A percentile compares a stretch with the other conserved stretches of the same genome.
Evolutionary conservation across 495 filamentous ascomycete genomes (phyloP).

Genomic region (Lasiosphaeriaceae sp.): DNA sequence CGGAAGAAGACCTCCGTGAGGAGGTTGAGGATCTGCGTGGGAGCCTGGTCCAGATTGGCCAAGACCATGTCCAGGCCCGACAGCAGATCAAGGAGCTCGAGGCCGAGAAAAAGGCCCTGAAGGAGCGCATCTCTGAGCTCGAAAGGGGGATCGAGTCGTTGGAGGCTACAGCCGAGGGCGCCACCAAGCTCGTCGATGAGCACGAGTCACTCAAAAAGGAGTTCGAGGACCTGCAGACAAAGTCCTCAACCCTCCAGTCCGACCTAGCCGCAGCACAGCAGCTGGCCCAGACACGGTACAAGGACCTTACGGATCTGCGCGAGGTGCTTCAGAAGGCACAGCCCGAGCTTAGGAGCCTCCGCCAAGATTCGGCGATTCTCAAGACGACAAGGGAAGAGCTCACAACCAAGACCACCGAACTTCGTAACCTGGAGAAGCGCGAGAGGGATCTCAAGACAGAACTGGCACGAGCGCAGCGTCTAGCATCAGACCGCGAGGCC

Average conservation of each 20-base stretch:
- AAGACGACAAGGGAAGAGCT: constrained; percentile 70
- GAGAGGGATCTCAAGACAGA: constrained; percentile 79
- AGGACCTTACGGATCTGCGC: constrained; percentile 75
- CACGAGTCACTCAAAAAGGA: constrained; percentile 61
- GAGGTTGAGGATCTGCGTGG: constrained; percentile 84
- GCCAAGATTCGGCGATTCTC: constrained; percentile 69
- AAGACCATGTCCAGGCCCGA: constrained; percentile 79
- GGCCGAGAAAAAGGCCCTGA: constrained; percentile 42
- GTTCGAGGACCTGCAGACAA: constrained; percentile 70
- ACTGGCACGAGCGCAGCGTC: constrained; percentile 61
- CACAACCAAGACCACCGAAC: constrained; percentile 58
- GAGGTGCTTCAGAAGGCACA: constrained; percentile 79
- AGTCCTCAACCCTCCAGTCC: constrained; percentile 65
- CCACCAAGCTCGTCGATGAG: constrained; percentile 52
- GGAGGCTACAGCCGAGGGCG: constrained; percentile 27
- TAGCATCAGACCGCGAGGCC: constrained; percentile 64
- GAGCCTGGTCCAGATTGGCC: constrained; percentile 67
- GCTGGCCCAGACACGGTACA: constrained; percentile 79
- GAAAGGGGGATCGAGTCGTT: constrained; percentile 56
- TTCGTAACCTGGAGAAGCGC: constrained; percentile 70
- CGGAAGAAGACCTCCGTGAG: constrained; percentile 75
- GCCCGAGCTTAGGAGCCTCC: constrained; percentile 73
- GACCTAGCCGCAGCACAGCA: constrained; percentile 85
- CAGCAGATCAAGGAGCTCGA: constrained; percentile 63
- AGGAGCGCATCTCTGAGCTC: constrained; percentile 60